Conservation (phyloP, 176 grass and related monocot species). For the Calamus simplicifolius region DNA sequence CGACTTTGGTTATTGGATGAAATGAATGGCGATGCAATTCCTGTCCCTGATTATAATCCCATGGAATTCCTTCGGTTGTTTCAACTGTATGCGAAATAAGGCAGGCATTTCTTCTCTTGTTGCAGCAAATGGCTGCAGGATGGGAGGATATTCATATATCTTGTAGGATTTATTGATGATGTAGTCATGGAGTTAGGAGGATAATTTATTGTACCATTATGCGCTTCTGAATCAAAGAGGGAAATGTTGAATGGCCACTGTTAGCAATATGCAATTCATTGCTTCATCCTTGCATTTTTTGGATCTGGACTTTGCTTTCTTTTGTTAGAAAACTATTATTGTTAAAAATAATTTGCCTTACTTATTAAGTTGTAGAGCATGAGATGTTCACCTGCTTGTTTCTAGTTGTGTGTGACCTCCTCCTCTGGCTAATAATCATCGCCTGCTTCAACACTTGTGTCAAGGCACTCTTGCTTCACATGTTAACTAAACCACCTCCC, state of each 20-base stretch:
- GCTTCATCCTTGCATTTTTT: no score
- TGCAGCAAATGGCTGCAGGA: background rate
- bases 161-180: background rate
- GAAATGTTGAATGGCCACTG: background rate
- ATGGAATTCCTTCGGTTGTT: slow-evolving; percentile 8
- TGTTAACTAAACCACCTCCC: no score
- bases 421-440: no score
- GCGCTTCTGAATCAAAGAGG: background rate
- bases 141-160: background rate
- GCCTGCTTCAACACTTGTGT: no score
- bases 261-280: no score
- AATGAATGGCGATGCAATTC: background rate
- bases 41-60: background rate
- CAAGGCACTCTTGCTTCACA: no score
- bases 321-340: no score
- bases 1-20: background rate
- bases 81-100: slow-evolving; percentile 10
- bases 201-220: background rate
- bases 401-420: no score
- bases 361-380: no score
- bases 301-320: no score
- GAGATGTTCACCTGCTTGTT: no score
- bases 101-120: background rate
- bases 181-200: background rate
- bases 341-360: no score